Conservation (phyloP, 169 alveolate species). For the Theileria orientalis region DNA sequence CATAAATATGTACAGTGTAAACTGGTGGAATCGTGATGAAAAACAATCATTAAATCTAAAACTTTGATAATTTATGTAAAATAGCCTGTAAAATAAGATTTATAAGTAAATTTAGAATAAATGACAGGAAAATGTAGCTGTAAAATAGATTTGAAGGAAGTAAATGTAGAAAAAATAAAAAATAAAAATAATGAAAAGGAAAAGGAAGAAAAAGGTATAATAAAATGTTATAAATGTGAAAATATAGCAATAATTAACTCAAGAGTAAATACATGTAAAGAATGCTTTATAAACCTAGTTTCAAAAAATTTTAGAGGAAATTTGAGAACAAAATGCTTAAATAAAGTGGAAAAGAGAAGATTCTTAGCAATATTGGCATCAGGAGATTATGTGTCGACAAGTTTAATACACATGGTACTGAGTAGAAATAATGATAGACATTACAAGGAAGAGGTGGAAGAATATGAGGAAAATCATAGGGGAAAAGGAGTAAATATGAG, state of each 20-base stretch:
- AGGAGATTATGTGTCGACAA: conserved; percentile 14
- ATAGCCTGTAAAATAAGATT: no score
- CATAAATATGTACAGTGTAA: no score
- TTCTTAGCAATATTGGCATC: background rate
- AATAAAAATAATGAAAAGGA: background rate
- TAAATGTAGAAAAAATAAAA: background rate
- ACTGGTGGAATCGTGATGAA: no score
- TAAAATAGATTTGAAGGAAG: background rate
- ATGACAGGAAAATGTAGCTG: background rate
- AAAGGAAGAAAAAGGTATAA: background rate
- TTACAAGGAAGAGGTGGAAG: background rate
- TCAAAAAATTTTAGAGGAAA: conserved; percentile 39
- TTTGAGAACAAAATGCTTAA: conserved; percentile 35
- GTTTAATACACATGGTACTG: conserved; percentile 33
- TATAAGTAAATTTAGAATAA: background rate
- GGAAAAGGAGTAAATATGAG: conserved; percentile 11
- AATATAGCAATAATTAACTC: conserved; percentile 9
- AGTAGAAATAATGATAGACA: conserved; percentile 46
- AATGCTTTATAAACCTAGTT: conserved; percentile 39
- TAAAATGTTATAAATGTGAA: conserved; percentile 22
- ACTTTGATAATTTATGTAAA: no score
- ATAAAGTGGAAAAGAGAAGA: background rate
- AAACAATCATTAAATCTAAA: no score
- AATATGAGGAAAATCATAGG: background rate
- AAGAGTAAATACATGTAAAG: conserved; percentile 23